A percentile compares a stretch with the other conserved stretches of the same genome.
Evolutionary conservation across 2,329 filamentous ascomycete genomes (phyloP).

Genomic region (Ceratocystis diversiconidia): DNA sequence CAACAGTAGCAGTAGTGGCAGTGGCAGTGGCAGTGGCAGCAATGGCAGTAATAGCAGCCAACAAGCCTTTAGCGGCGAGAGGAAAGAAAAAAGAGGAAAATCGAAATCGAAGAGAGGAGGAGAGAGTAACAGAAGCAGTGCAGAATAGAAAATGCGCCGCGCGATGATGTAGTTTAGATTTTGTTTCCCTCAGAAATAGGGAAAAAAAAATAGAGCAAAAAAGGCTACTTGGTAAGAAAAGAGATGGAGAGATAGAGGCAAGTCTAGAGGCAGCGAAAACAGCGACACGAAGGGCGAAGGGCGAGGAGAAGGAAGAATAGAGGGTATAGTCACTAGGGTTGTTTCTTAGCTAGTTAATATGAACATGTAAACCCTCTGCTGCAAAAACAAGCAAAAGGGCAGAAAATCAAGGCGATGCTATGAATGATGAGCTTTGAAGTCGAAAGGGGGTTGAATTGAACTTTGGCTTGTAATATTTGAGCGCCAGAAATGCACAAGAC

Average conservation of each 20-base stretch:
- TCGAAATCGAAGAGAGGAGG: not conserved
- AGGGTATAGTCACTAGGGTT: not conserved
- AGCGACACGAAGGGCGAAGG: not conserved
- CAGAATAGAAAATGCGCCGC: constrained; percentile 10
- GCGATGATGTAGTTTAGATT: constrained; percentile 15
- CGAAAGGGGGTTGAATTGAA: too few relatives aligned
- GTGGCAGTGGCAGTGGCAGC: not conserved
- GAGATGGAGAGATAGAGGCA: constrained; percentile 4
- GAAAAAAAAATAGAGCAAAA: not conserved
- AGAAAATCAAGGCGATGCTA: not conserved
- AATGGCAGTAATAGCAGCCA: too few relatives aligned
- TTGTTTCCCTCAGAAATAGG: not conserved
- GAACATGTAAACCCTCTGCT: not conserved
- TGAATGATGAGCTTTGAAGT: not conserved
- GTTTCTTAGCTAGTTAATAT: too few relatives aligned
- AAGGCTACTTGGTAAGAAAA: not conserved
- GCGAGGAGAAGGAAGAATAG: not conserved
- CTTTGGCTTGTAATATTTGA: too few relatives aligned
- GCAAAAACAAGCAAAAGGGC: not conserved
- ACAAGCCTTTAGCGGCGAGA: too few relatives aligned
- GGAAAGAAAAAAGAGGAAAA: not conserved
- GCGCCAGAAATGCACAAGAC: too few relatives aligned
- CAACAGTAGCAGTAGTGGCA: not conserved
- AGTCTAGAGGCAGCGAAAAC: not conserved
- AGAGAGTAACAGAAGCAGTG: not conserved